Evolutionary conservation across 169 alveolate species (phyloP), one percentile per base, ranked within the genome.

Genomic region (Neospora caninum): DNA sequence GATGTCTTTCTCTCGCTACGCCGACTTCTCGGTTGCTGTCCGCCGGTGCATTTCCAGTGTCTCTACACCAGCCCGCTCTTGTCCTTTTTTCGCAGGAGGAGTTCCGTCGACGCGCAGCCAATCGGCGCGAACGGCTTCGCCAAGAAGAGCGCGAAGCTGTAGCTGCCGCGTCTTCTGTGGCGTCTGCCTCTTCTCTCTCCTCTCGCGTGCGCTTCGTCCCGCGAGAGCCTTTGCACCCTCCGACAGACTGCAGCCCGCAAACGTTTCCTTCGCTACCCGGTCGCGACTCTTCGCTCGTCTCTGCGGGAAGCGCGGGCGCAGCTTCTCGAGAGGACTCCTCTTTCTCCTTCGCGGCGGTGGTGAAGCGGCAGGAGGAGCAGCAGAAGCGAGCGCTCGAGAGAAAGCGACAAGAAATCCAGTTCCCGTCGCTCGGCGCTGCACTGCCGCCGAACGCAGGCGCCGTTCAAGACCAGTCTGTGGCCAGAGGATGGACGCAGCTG

Each of bases 101-200:
- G 2, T 78, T 78, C 27, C 45, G 45, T 20, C 86, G 86, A 16
- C 86, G 86, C 1, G 45, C 39, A n/a, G 45, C 45, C 43, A 38
- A 20, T 36, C 39, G 86, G 45, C 39, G 39, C 39, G 86, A 78
- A 43, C 39, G 86, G 7, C 42, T 36, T 10, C 86, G 20, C n/a
- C 86, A 78, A n/a, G 86, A 78, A n/a, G 86, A 78, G 45, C 39
- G 86, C 39, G 86, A 78, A 25, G 86, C 86, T 13, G 86, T 43
- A 20, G 86, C 86, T 10, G 31, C 45, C 0, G 39, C 45, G 7
- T 36, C 39, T 69, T 34, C 34, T 34, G 38, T 29, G n/a, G 86
- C 49, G 10, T 78, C 86, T 6, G 86, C 86, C n/a, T 20, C 86
- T 16, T 78, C 73, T 1, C 73, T 78, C 45, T 78, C 86, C 86